A percentile compares a stretch with the other conserved stretches of the same genome.
phyloP scores from a whole-genome alignment of 805 yeast genomes.

The Candida railenensis region DNA sequence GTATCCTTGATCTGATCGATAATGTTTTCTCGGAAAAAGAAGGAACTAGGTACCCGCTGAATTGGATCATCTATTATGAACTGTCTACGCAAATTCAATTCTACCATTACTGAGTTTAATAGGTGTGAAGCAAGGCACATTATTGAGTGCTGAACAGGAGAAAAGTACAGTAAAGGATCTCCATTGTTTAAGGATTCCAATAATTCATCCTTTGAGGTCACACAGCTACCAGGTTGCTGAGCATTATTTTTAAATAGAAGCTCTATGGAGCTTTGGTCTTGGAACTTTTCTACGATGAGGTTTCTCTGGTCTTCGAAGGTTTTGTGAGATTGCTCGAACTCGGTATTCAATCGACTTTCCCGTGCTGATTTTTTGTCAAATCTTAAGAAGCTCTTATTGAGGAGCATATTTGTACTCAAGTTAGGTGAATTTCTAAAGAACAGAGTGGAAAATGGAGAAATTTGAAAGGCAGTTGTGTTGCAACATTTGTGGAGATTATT shows the following conservation, averaged over 20 bases:
- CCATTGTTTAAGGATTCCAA: conserved; percentile 3
- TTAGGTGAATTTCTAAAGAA: neutral
- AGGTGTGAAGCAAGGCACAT: conserved; percentile 9
- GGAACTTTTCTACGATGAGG: neutral
- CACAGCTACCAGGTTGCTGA: neutral
- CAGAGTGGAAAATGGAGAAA: neutral
- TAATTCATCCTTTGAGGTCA: neutral
- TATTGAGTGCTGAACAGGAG: conserved; percentile 5
- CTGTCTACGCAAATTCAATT: conserved; percentile 24
- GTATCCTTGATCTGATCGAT: conserved; percentile 17
- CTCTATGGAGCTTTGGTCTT: conserved; percentile 9
- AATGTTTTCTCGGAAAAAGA: conserved; percentile 16
- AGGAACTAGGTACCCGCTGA: conserved; percentile 1
- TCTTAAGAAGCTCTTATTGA: conserved; percentile 5
- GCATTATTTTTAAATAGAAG: conserved; percentile 8
- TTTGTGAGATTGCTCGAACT: conserved; percentile 9
- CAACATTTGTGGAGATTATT: neutral
- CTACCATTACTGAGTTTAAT: conserved; percentile 25
- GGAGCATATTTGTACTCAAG: neutral
- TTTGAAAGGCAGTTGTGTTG: neutral
- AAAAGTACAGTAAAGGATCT: conserved; percentile 2
- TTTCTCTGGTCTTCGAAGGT: conserved; percentile 9
- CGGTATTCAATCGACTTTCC: conserved; percentile 7
- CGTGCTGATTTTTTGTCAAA: conserved; percentile 7
- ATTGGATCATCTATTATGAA: conserved; percentile 11